Evolutionary conservation across 352 stramenopile genomes (phyloP).

Genomic region (Plasmopara halstedii): DNA sequence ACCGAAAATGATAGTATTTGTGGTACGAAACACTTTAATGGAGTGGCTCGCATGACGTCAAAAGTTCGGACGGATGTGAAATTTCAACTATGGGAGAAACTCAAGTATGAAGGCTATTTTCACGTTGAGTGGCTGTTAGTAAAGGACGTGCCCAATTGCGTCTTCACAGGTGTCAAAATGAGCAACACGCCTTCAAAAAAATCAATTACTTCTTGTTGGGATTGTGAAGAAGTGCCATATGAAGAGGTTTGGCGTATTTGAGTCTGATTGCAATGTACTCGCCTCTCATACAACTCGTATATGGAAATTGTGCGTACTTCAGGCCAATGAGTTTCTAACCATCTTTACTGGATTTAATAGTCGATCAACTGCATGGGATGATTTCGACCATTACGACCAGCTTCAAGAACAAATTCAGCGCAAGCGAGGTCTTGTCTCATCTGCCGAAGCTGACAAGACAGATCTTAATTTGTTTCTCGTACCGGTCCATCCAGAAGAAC

Average conservation of each 20-base stretch:
- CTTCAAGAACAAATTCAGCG: constrained; percentile 42
- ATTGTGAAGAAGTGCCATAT: constrained; percentile 72
- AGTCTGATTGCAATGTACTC: background rate
- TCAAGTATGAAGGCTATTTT: constrained; percentile 78
- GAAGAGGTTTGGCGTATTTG: constrained; percentile 36
- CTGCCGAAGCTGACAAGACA: constrained; percentile 6
- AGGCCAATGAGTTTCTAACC: constrained; percentile 64
- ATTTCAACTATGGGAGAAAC: constrained; percentile 76
- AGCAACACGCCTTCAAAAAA: constrained; percentile 74
- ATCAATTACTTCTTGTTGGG: constrained; percentile 67
- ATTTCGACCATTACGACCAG: constrained; percentile 60
- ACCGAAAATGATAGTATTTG: constrained; percentile 41
- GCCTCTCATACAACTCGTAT: background rate
- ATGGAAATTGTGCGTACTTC: constrained; percentile 1
- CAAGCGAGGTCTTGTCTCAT: constrained; percentile 36
- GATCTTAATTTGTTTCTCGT: constrained; percentile 16
- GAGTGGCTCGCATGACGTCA: constrained; percentile 75
- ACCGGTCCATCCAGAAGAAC: constrained; percentile 11
- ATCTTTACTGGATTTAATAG: constrained; percentile 48
- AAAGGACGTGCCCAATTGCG: constrained; percentile 78
- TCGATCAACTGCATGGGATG: constrained; percentile 64
- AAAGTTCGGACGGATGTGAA: constrained; percentile 31
- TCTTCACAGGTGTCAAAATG: constrained; percentile 72
- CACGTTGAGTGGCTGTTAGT: constrained; percentile 75
- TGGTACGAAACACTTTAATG: constrained; percentile 65